Base-by-base conservation (phyloP, 176 grass and related monocot genomes). In the Tuctoria greenei region DNA sequence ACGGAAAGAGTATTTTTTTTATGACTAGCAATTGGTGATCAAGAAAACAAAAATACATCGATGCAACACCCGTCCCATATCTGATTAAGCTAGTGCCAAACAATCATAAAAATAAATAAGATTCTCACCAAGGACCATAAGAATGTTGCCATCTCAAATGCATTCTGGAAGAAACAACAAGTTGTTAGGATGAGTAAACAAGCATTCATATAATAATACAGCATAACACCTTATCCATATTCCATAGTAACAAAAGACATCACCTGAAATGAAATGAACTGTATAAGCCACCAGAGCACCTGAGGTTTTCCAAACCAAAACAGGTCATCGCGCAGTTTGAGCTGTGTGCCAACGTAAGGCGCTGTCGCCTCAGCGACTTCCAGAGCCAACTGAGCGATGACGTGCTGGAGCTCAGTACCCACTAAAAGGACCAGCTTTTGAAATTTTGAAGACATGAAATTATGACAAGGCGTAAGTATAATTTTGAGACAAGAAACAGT, bases 231-330 rank as follows among this genome's bases (percentile, higher is more conserved):
- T 74, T 75, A 73, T 79, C 17, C 8, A 76, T n/a, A 61, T 68
- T 79, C 17, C 8, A 76, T n/a, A 61, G 6, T 34, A 54, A 67
- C 36, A 44, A 69, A 18, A 66, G 27, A 61, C 56, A 37, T 89
- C 38, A 92, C 95, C 95, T 98, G 95, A 84, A 98, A 98, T 4
- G 95, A 98, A 65, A 98, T 98, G 86, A 98, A 94, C 72, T 98
- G 91, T 90, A 98, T 98, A 72, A 98, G 83, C 95, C 91, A 92
- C 87, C 88, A 90, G 36, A 98, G 76, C 14, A 98, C 71, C 73
- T 86, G 79, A 52, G 95, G 95, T 43, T 92, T 98, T 75, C 91
- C 88, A 94, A 98, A 98, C 91, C 86, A 94, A 84, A 94, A 94
- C n/a, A 98, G 84, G 81, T 92, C 91, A 86, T 98, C 95, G 1